Percentiles rank a stretch among this genome's conserved stretches.
Evolutionary conservation across 1,284 basidiomycete species (phyloP).

Genomic region (Ganoderma meredithae): DNA sequence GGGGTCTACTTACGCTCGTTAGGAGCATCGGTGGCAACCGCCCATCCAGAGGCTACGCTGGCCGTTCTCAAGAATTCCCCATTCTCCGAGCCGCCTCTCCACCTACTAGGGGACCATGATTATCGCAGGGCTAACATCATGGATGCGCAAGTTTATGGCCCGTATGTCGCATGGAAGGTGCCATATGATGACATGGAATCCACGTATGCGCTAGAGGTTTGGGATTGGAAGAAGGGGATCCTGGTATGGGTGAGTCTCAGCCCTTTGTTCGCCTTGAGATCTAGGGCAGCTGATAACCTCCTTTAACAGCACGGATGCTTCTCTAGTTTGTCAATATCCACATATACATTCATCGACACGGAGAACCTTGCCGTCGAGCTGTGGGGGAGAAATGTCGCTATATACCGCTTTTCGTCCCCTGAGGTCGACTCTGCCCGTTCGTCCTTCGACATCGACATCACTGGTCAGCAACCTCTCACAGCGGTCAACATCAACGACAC

Average conservation of each 20-base stretch:
- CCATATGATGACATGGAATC: neutral
- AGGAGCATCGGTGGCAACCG: neutral
- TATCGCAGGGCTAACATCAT: neutral
- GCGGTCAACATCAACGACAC: neutral
- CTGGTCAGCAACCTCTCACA: neutral
- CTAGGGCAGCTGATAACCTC: neutral
- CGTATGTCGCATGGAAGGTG: neutral
- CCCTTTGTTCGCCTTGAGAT: neutral
- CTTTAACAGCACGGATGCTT: neutral
- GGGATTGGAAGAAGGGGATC: constrained; percentile 5
- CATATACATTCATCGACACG: neutral
- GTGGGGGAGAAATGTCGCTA: neutral
- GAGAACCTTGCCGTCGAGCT: neutral
- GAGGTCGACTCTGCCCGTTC: neutral
- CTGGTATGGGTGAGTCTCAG: neutral
- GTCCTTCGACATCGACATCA: neutral
- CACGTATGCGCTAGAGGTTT: neutral
- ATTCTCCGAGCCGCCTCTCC: neutral
- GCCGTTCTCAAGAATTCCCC: neutral
- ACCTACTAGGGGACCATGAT: neutral
- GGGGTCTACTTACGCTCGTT: neutral
- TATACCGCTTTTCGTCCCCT: neutral
- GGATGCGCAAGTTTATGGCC: neutral
- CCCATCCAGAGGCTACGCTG: neutral
- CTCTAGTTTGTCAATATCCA: neutral